Evolutionary conservation across 2,329 filamentous ascomycete species (phyloP).

Genomic region (Byssochlamys sp.): DNA sequence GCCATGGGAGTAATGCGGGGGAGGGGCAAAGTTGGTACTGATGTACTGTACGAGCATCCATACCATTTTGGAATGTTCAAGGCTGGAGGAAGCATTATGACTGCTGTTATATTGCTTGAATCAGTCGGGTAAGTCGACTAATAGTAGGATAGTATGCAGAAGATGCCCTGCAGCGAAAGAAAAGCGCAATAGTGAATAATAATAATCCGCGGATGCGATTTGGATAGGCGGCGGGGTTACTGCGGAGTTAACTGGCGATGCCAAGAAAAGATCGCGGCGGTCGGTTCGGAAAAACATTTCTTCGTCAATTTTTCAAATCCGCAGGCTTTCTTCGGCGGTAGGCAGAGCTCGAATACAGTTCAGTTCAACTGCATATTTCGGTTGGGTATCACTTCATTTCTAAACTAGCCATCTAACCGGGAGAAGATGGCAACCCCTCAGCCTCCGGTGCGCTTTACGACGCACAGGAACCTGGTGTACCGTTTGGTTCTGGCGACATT

Average conservation of each 20-base stretch:
- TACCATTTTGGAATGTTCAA: constrained; percentile 41
- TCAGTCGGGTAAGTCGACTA: not conserved
- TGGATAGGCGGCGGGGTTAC: not conserved
- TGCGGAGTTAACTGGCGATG: not conserved
- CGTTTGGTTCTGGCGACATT: constrained; percentile 84
- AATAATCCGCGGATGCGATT: not conserved
- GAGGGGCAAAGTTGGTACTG: constrained; percentile 6
- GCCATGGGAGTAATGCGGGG: constrained; percentile 5
- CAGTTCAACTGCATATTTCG: not conserved
- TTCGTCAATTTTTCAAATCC: constrained; percentile 24
- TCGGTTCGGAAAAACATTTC: constrained; percentile 19
- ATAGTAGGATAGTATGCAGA: not conserved
- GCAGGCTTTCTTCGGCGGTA: not conserved
- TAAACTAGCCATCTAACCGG: not conserved
- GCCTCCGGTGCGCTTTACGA: constrained; percentile 62
- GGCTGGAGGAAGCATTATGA: constrained; percentile 27
- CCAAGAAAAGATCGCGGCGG: not conserved
- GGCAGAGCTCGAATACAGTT: not conserved
- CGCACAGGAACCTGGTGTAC: constrained; percentile 71
- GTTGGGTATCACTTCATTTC: not conserved
- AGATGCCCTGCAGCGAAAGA: not conserved
- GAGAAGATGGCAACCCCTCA: constrained; percentile 35
- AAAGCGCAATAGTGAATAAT: not conserved
- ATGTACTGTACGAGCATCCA: not conserved
- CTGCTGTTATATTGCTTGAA: not conserved